Evolutionary conservation across 2,329 filamentous ascomycete species (phyloP), one percentile per base, ranked within the genome.

Genomic region (Cladosporium sp.): DNA sequence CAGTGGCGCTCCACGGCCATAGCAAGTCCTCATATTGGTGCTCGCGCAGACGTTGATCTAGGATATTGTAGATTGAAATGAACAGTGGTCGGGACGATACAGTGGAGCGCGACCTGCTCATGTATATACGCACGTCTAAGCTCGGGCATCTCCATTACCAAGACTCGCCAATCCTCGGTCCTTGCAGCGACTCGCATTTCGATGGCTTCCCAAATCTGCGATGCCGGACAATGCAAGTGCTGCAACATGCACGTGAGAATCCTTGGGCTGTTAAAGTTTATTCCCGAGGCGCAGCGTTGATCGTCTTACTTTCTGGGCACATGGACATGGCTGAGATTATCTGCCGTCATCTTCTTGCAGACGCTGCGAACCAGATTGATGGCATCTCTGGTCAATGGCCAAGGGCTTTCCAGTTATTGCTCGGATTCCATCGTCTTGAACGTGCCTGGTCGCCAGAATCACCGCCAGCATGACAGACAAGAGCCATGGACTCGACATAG

Each of bases 1-100:
- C 50, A 65, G 25, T 19, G 63, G 61, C 37, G 58, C 59, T 38
- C 63, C 63, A 47, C 63, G 57, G 22, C 61, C 61, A 51, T 65
- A 65, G 22, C 49, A 52, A 45, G 58, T 30, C 36, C 56, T 43
- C 56, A 59, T 59, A 42, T n/a, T 52, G 38, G 34, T 14, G 20
- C 7, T 39, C 19, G 22, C 49, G 19, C 17, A 8, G 8, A 19
- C 14, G 36, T 5, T 20, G 19, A 11, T 19, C 12, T 25, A 39
- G n/a, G 20, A 34, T 28, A 22, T 20, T 22, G 54, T 12, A 20
- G 34, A 39, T 20, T 37, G 25, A 47, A 30, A 20, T 22, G n/a
- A 14, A 22, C 28, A 20, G 15, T 28, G 28, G 22, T n/a, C 30
- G 15, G 28, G 28, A 17, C 15, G 30, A 30, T 28, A 47, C 8